Conservation (phyloP, 208 protist species). For the Leptomonas pyrrhocoris region DNA sequence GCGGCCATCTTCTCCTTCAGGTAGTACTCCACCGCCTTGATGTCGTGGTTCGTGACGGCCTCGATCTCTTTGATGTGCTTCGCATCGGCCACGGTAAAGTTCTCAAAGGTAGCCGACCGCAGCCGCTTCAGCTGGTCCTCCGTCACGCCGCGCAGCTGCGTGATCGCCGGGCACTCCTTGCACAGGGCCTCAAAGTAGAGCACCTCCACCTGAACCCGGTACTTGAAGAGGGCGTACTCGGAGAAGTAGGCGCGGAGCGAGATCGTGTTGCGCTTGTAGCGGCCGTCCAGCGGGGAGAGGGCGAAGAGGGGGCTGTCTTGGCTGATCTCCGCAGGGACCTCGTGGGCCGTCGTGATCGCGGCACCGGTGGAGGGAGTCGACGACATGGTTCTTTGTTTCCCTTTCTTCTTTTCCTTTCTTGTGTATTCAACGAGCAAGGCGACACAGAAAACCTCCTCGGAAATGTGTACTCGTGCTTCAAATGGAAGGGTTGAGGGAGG, state of each 20-base stretch:
- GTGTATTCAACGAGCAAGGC: no score
- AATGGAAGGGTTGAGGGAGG: background rate
- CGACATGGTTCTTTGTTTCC: constrained; percentile 8
- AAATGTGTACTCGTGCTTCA: no score
- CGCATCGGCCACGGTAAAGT: constrained; percentile 85
- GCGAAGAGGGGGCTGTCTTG: constrained; percentile 75
- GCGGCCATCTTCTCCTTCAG: constrained; percentile 91
- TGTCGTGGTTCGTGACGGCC: constrained; percentile 95
- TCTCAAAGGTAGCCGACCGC: constrained; percentile 50
- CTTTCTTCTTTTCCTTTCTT: background rate
- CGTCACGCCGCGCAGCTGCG: constrained; percentile 55
- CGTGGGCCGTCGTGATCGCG: constrained; percentile 28
- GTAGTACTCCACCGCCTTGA: constrained; percentile 97
- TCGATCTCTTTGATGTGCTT: constrained; percentile 93
- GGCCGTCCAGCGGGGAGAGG: constrained; percentile 93
- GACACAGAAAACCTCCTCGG: no score
- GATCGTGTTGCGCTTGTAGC: constrained; percentile 82
- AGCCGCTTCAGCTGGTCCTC: constrained; percentile 62
- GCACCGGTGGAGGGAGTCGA: background rate
- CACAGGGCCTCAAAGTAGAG: constrained; percentile 89
- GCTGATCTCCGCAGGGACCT: constrained; percentile 35
- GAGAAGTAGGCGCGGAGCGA: constrained; percentile 90
- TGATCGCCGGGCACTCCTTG: constrained; percentile 59
- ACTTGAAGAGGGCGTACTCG: constrained; percentile 92
- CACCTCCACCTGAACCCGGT: constrained; percentile 93